Percentiles rank a stretch among this genome's conserved stretches.
These are phyloP conservation scores for Penicillium occitanis DNA, from an alignment of 2,329 filamentous ascomycete species.

Conservation along the genomic window DNA sequence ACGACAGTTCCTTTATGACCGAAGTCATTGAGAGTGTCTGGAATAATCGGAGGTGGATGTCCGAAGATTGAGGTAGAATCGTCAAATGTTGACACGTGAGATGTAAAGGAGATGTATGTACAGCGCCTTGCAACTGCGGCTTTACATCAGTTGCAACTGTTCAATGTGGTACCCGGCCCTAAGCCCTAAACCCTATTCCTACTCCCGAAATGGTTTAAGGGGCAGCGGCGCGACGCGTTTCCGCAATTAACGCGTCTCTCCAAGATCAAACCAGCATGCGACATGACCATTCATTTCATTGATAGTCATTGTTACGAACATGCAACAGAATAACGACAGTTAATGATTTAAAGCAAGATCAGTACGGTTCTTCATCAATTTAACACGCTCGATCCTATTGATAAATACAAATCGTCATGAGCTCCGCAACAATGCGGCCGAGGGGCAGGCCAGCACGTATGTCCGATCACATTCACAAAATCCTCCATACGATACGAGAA, in stretches of 20 bases:
- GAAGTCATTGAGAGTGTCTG: too few species aligned
- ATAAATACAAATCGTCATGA: constrained; percentile 30
- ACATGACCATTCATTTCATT: neutral
- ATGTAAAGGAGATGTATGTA: too few species aligned
- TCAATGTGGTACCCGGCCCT: constrained; percentile 25
- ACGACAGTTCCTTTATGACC: too few species aligned
- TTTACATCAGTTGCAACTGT: too few species aligned
- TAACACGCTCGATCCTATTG: neutral
- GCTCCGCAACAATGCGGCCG: constrained; percentile 38
- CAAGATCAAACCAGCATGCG: neutral
- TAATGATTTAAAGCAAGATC: neutral
- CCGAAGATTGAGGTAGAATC: too few species aligned
- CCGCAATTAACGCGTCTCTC: constrained; percentile 28
- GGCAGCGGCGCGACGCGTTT: constrained; percentile 26
- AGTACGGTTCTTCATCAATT: neutral
- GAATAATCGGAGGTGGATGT: too few species aligned
- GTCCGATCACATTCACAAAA: constrained; percentile 23
- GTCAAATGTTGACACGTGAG: too few species aligned
- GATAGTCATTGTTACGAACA: neutral
- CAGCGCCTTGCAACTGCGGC: too few species aligned
- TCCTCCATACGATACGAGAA: neutral
- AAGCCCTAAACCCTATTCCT: constrained; percentile 34
- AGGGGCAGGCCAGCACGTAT: constrained; percentile 50
- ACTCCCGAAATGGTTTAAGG: constrained; percentile 23
- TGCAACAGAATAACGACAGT: neutral